Percentiles rank a stretch among this genome's conserved stretches.
These are phyloP conservation scores for Fragilaria radians DNA, from an alignment of 108 stramenopile species.

Conservation along the genomic window DNA sequence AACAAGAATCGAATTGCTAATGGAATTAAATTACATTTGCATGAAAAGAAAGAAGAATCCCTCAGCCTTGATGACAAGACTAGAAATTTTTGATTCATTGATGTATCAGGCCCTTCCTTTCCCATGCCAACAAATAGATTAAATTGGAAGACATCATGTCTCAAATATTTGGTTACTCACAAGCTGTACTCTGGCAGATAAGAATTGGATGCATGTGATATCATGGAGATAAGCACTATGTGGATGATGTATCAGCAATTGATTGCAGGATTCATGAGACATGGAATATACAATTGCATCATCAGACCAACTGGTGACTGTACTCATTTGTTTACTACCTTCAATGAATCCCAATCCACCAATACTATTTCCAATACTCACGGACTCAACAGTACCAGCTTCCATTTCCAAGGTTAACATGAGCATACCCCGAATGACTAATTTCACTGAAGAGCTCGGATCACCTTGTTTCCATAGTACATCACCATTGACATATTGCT, in stretches of 20 bases:
- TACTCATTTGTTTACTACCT: slow-evolving; percentile 34
- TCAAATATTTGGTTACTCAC: slow-evolving; percentile 71
- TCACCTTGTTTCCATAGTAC: no score
- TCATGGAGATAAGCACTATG: slow-evolving; percentile 44
- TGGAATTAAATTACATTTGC: no score
- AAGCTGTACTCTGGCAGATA: slow-evolving; percentile 56
- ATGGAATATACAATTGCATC: no score
- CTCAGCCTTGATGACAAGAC: no score
- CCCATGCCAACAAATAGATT: slow-evolving; percentile 56
- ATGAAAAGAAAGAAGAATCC: no score
- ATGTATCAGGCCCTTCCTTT: no score
- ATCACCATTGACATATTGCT: no score
- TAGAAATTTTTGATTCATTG: no score
- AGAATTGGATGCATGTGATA: slow-evolving; percentile 46
- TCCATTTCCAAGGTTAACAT: slow-evolving; percentile 45
- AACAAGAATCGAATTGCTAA: no score
- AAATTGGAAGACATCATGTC: slow-evolving; percentile 56
- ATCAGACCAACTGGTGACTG: slow-evolving; percentile 38
- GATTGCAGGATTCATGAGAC: slow-evolving; percentile 33
- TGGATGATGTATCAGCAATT: slow-evolving; percentile 30
- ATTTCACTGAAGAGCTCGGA: slow-evolving; percentile 24
- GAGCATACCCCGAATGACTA: slow-evolving; percentile 35
- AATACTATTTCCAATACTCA: slow-evolving; percentile 32
- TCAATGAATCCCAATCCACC: slow-evolving; percentile 58
- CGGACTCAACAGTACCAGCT: slow-evolving; percentile 31